Percentiles rank a stretch among this genome's conserved stretches.
These are phyloP conservation scores for Colletotrichum zoysiae DNA, from an alignment of 2,329 filamentous ascomycete species.

Conservation along the genomic window DNA sequence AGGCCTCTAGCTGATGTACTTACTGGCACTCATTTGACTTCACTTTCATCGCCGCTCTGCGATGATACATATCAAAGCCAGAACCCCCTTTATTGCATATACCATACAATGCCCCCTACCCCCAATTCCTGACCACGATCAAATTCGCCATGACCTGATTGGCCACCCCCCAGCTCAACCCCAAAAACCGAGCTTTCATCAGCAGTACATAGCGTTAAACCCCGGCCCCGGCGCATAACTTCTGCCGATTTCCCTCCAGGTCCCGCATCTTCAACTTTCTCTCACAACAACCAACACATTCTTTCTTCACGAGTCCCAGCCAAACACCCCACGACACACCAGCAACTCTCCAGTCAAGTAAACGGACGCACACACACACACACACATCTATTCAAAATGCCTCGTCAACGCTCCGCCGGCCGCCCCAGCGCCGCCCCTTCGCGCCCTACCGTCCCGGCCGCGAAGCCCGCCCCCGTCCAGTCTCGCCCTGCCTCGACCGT, in stretches of 20 bases:
- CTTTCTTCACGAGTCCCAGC: neutral
- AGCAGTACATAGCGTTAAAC: slow-evolving; percentile 12
- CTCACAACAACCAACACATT: slow-evolving; percentile 32
- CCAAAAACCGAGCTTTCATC: slow-evolving; percentile 35
- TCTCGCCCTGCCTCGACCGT: slow-evolving; percentile 78
- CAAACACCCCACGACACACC: neutral
- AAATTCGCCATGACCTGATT: slow-evolving; percentile 33
- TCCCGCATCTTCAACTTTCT: slow-evolving; percentile 47
- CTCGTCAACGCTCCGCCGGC: slow-evolving; percentile 81
- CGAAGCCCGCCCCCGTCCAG: slow-evolving; percentile 71
- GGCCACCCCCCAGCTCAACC: slow-evolving; percentile 28
- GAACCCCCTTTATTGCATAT: slow-evolving; percentile 6
- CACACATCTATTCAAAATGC: slow-evolving; percentile 65
- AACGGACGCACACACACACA: neutral
- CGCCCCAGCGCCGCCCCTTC: slow-evolving; percentile 64
- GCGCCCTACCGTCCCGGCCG: slow-evolving; percentile 74
- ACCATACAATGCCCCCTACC: slow-evolving; percentile 13
- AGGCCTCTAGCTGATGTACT: neutral
- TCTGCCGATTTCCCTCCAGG: slow-evolving; percentile 41
- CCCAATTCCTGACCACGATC: slow-evolving; percentile 21
- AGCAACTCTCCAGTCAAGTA: slow-evolving; percentile 17
- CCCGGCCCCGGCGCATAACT: slow-evolving; percentile 34
- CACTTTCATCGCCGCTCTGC: neutral
- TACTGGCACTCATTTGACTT: neutral
- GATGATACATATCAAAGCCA: neutral